Evolutionary conservation across 169 alveolate genomes (phyloP).

Genomic region (Neospora caninum): DNA sequence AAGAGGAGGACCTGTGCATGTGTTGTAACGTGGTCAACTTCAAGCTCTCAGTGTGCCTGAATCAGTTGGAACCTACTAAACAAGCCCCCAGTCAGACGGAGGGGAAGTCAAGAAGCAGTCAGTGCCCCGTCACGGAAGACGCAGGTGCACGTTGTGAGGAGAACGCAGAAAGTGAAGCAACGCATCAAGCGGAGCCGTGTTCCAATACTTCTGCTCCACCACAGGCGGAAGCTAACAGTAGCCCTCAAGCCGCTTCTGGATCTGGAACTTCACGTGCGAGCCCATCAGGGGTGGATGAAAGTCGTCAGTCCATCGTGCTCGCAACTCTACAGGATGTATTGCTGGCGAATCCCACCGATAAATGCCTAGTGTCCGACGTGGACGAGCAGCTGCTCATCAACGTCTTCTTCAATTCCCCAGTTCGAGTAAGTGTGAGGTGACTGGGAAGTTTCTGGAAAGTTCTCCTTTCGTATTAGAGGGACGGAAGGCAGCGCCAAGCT

Average conservation of each 20-base stretch:
- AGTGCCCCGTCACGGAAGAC: neutral
- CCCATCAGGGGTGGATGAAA: neutral
- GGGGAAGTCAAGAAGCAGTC: neutral
- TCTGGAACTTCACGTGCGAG: neutral
- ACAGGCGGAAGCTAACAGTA: neutral
- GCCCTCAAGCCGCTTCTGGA: neutral
- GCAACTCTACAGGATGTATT: constrained; percentile 25
- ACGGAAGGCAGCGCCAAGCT: no score
- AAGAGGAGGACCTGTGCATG: constrained; percentile 39
- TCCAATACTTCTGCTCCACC: neutral
- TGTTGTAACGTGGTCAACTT: constrained; percentile 25
- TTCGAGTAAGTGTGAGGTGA: neutral
- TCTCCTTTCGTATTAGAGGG: no score
- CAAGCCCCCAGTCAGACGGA: neutral
- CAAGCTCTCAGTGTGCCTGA: constrained; percentile 31
- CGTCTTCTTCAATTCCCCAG: constrained; percentile 34
- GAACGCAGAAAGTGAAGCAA: neutral
- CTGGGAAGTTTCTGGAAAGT: no score
- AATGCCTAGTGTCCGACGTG: constrained; percentile 32
- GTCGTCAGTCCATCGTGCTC: neutral
- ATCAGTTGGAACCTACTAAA: neutral
- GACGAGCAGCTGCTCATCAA: constrained; percentile 42
- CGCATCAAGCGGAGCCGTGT: neutral
- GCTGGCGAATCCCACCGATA: constrained; percentile 33
- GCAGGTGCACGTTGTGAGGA: neutral